Evolutionary conservation across 148 eudicot species (phyloP), one percentile per base, ranked within the genome.

Genomic region (Rhododendron ferrugineum): DNA sequence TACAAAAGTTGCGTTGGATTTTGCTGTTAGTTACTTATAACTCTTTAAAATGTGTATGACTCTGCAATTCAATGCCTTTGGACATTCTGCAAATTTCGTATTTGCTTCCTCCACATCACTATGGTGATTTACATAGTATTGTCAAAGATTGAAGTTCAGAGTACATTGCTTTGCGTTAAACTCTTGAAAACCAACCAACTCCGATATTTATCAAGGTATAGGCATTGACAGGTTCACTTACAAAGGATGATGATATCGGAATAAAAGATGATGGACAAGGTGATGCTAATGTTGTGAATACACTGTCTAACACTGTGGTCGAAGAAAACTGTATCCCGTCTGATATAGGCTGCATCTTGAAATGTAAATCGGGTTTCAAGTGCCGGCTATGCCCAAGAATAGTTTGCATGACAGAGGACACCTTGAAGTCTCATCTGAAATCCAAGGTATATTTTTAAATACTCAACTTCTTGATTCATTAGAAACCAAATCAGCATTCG

Each of bases 321-420:
- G 82, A 86, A 86, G 85, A 91, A 82, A 84, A 85, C 77, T 83
- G 90, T n/a, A 40, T 70, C 79, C 80, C 82, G 36, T 82, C 79
- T 82, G 90, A 91, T 73, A 83, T 87, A 50, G 89, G 60, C 46
- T 94, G 90, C 87, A 87, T 93, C 76, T 88, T 96, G 89, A 92
- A 89, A 90, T 52, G 82, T 89, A 96, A 96, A 89, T 93, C 99
- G 14, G 96, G 91, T 85, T 96, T 86, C 73, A 96, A 94, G 91
- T 96, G 99, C 90, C 92, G 89, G 85, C 90, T 96, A 78, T 96
- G 99, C 88, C 99, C 99, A 16, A 93, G 94, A 90, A 92, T 96
- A 81, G 94, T 96, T 82, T 95, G 98, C 86, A 85, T 93, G 88
- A 89, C 96, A 64, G 95, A 91, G 80, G 95, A 93, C 85, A 93